These are phyloP conservation scores for Pyrenochaeta sp. DNA, from an alignment of 2,329 filamentous ascomycete species.

Conservation along the genomic window DNA sequence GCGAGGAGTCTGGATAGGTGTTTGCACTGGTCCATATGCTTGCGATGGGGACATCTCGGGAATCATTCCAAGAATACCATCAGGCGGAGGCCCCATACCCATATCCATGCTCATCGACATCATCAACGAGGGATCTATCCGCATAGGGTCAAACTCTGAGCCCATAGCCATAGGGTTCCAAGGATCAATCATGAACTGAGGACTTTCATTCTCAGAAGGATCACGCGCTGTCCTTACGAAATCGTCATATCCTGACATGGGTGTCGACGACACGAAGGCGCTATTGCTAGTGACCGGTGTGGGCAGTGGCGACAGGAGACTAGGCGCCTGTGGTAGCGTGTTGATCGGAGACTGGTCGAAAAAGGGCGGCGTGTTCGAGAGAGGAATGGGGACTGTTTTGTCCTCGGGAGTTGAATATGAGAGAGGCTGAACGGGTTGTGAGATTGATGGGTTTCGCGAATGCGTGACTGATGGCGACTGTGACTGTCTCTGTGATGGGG, in stretches of 20 bases:
- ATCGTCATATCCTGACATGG: conserved; percentile 58
- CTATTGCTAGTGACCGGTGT: conserved; percentile 49
- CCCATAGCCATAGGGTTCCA: conserved; percentile 59
- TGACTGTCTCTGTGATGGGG: conserved; percentile 40
- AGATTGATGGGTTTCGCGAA: conserved; percentile 43
- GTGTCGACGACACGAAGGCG: conserved; percentile 54
- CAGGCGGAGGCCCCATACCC: conserved; percentile 49
- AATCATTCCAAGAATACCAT: conserved; percentile 57
- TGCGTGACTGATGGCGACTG: conserved; percentile 41
- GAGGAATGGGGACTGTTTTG: conserved; percentile 35
- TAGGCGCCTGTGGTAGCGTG: conserved; percentile 36
- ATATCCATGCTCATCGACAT: conserved; percentile 57
- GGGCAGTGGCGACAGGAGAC: conserved; percentile 49
- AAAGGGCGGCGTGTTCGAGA: conserved; percentile 48
- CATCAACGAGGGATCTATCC: conserved; percentile 56
- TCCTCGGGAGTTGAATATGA: conserved; percentile 45
- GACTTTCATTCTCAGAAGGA: conserved; percentile 54
- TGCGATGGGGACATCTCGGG: conserved; percentile 52
- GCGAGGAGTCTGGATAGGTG: conserved; percentile 57
- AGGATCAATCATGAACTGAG: conserved; percentile 58
- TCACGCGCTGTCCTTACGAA: conserved; percentile 52
- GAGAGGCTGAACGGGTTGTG: conserved; percentile 40
- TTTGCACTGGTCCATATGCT: conserved; percentile 52
- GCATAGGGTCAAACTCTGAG: conserved; percentile 54
- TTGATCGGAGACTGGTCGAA: conserved; percentile 53